Percentiles rank a stretch among this genome's conserved stretches.
Conservation (phyloP, 2,329 filamentous ascomycete genomes). For the Calonectria multiphialidica region DNA sequence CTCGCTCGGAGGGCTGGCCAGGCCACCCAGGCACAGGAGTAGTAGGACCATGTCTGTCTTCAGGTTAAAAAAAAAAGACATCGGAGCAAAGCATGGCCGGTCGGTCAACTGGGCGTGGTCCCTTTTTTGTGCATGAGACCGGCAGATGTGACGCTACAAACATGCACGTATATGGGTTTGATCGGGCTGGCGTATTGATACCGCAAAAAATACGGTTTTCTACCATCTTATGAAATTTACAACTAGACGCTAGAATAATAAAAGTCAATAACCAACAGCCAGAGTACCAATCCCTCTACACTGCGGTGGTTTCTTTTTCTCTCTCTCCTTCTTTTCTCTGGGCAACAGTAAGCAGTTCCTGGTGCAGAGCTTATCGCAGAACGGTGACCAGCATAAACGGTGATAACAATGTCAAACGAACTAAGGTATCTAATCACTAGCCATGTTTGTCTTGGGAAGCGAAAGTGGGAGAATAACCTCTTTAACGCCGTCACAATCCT, state of each 20-base stretch:
- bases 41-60: not conserved
- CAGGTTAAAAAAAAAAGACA: not conserved
- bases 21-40: constrained; percentile 6
- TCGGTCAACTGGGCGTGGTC: not conserved
- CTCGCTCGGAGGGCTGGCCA: constrained; percentile 54
- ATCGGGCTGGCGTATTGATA: constrained; percentile 8
- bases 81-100: not conserved
- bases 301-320: not conserved
- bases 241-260: constrained; percentile 2
- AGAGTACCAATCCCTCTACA: not conserved
- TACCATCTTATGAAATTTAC: not conserved
- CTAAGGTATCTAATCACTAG: constrained; percentile 53
- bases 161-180: not conserved
- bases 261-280: not conserved
- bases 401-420: constrained; percentile 41
- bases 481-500: constrained; percentile 44
- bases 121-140: too few species aligned
- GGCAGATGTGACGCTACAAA: not conserved
- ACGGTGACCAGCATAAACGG: not conserved
- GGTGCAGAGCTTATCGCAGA: not conserved
- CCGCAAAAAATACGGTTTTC: not conserved
- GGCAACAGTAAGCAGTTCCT: not conserved
- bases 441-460: constrained; percentile 49
- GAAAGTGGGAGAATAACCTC: constrained; percentile 47
- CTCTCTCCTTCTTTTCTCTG: too few species aligned